Percentiles rank a stretch among this genome's conserved stretches.
These are phyloP conservation scores for Clitocybe nebularis DNA, from an alignment of 1,284 basidiomycete genomes.

Conservation along the genomic window DNA sequence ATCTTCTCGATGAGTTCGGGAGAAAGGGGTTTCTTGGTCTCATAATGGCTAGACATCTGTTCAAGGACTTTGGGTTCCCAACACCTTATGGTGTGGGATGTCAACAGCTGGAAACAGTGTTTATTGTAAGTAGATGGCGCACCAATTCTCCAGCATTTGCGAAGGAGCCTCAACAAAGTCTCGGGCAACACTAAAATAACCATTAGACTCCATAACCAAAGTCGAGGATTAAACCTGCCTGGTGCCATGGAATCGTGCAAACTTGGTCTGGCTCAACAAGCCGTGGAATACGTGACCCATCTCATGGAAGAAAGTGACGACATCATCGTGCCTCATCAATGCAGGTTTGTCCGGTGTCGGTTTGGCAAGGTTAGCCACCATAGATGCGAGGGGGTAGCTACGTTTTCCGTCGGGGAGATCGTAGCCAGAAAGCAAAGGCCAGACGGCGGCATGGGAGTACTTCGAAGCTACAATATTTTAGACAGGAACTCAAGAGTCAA, in stretches of 20 bases:
- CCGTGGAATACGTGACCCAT: conserved; percentile 90
- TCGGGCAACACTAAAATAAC: conserved; percentile 50
- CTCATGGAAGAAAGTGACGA: conserved; percentile 79
- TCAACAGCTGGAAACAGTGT: no score
- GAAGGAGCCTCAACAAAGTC: conserved; percentile 88
- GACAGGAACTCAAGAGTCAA: not conserved
- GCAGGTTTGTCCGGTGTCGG: conserved; percentile 76
- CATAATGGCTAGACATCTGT: conserved; percentile 75
- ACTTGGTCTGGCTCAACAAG: conserved; percentile 68
- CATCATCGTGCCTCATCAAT: conserved; percentile 78
- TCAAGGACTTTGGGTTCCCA: conserved; percentile 76
- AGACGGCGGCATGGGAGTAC: conserved; percentile 85
- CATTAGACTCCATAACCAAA: not conserved
- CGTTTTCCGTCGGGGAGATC: conserved; percentile 50
- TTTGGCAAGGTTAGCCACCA: conserved; percentile 88
- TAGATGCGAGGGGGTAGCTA: conserved; percentile 70
- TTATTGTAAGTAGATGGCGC: conserved; percentile 14
- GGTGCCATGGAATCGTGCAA: conserved; percentile 77
- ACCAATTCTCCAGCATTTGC: conserved; percentile 92
- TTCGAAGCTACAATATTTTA: conserved; percentile 50
- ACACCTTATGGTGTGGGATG: conserved; percentile 59
- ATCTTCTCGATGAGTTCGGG: conserved; percentile 75
- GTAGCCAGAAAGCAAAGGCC: conserved; percentile 68
- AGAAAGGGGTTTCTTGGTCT: conserved; percentile 70
- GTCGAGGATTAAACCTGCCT: conserved; percentile 30